Evolutionary conservation across 2,329 filamentous ascomycete species (phyloP).

Genomic region (Paramyrothecium roridum): DNA sequence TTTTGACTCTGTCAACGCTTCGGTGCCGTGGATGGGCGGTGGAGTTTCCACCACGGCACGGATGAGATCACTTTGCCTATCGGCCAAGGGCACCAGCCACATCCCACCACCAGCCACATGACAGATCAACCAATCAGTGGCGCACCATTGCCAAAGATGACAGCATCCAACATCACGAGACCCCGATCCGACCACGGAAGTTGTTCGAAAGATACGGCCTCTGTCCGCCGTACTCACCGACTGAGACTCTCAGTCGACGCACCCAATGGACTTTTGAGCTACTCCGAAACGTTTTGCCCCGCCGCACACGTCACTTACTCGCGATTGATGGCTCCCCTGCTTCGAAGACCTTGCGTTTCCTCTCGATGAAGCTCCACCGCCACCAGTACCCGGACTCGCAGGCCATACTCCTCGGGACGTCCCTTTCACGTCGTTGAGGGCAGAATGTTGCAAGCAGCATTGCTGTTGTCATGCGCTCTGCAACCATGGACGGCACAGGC

Average conservation of each 20-base stretch:
- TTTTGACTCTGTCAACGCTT: too few species aligned
- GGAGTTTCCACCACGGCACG: background rate
- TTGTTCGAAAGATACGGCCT: background rate
- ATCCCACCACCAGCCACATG: background rate
- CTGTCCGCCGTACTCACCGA: background rate
- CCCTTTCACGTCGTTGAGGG: conserved; percentile 13
- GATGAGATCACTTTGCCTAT: background rate
- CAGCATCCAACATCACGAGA: background rate
- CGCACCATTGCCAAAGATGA: background rate
- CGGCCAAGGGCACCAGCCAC: background rate
- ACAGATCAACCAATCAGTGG: background rate
- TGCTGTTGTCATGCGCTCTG: conserved; percentile 22
- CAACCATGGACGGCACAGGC: conserved; percentile 41
- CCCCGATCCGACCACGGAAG: background rate
- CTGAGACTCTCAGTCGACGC: background rate
- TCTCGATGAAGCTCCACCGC: conserved; percentile 19
- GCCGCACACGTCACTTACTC: too few species aligned
- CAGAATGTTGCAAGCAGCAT: conserved; percentile 23
- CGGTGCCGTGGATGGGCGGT: too few species aligned
- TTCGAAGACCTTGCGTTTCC: background rate
- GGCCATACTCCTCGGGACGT: conserved; percentile 11
- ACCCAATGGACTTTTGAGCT: background rate
- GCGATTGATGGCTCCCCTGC: background rate
- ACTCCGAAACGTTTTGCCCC: background rate
- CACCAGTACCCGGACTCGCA: conserved; percentile 14